These are phyloP conservation scores for Tolypocladium sp. DNA, from an alignment of 2,329 filamentous ascomycete genomes.

Conservation along the genomic window DNA sequence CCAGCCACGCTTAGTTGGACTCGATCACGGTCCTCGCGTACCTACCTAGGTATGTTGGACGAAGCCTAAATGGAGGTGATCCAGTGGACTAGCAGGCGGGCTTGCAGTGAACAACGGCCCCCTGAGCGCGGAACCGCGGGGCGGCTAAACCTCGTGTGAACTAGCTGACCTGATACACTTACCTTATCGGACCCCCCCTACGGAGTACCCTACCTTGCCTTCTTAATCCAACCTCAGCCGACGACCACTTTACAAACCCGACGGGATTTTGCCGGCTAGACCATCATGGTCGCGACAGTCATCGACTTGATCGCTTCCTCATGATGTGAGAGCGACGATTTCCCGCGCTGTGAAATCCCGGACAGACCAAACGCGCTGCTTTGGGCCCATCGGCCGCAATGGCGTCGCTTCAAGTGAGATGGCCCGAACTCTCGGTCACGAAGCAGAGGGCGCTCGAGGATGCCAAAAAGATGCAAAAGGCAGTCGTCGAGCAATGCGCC, in stretches of 20 bases:
- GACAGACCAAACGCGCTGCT: not conserved
- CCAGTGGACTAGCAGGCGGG: not conserved
- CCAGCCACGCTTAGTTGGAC: not conserved
- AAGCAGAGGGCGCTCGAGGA: slow-evolving; percentile 57
- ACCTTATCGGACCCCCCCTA: not conserved
- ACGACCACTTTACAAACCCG: not conserved
- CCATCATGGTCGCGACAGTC: not conserved
- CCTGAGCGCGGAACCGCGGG: not conserved
- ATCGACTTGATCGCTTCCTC: not conserved
- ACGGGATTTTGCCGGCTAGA: not conserved
- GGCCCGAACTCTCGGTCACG: slow-evolving; percentile 33
- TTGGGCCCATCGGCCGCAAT: slow-evolving; percentile 13
- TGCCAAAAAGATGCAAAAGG: slow-evolving; percentile 59
- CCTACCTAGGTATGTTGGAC: too few species aligned
- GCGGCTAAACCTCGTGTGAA: not conserved
- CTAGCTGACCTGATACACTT: not conserved
- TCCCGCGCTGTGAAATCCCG: not conserved
- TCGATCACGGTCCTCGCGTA: not conserved
- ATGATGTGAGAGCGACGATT: not conserved
- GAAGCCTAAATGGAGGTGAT: not conserved
- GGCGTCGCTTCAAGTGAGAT: slow-evolving; percentile 32
- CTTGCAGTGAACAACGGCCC: not conserved
- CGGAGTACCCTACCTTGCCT: not conserved
- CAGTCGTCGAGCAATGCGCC: slow-evolving; percentile 52
- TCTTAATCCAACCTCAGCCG: not conserved